Base-by-base conservation (phyloP, 23 red algal species). In the Gracilariopsis chorda region DNA sequence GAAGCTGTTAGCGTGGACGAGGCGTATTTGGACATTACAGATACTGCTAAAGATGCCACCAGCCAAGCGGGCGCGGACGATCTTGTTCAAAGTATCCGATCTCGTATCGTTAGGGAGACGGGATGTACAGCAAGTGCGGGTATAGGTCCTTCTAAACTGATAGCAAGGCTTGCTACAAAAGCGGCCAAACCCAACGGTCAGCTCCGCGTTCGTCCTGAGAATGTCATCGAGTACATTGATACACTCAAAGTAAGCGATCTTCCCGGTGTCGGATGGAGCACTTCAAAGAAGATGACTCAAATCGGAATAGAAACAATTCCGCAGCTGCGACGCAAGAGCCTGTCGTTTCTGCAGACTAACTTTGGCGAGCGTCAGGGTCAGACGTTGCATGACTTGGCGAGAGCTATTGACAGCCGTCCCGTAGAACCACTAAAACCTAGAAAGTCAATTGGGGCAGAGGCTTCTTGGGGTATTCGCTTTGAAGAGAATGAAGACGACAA, bases 401-500 rank as follows among this genome's bases (percentile, higher is more conserved):
- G 82, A 21, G 97, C 93, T 19, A 39, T 86, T 64, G 93, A 95
- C 47, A 29, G 49, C 28, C 69, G 88, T 33, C 90, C 87, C 34
- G 81, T 99, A 1, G 55, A 96, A 51, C 88, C 93, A n/a, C 75
- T 96, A 35, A 87, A 90, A 40, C 93, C 91, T 13, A 80, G 93
- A 60, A 92, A 94, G 74, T 96, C 93, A 2, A 84, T 99, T 35
- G 88, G 88, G 13, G 97, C 97, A 21, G 92, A 95, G 68, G 91
- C 91, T 65, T 90, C 83, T 21, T 99, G 97, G 97, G 97, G 97
- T 32, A 90, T 99, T 21, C 93, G 97, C 55, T 99, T 99, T 78
- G 57, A 49, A 3, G 46, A 79, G 5, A 41, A 60, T 39, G 94
- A 91, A 46, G 87, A 45, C 29, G 93, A 90, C 19, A 95, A 95